Evolutionary conservation across 2,329 filamentous ascomycete species (phyloP).

Genomic region (Clarireedia monteithiana): DNA sequence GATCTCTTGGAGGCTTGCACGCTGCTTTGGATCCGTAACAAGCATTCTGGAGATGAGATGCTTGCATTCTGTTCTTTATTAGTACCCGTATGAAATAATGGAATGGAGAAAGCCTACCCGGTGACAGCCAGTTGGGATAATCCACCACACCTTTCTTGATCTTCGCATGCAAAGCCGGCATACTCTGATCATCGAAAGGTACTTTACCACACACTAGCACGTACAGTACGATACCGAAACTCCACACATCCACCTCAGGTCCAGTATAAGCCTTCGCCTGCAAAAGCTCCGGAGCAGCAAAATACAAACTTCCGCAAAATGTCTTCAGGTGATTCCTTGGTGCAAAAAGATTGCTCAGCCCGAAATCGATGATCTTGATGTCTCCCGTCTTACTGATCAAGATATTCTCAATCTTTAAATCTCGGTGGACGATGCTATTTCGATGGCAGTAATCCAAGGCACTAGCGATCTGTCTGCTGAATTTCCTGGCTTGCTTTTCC

Average conservation of each 20-base stretch:
- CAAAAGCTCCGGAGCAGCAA: conserved; percentile 88
- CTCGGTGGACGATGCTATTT: conserved; percentile 95
- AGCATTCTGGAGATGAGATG: conserved; percentile 91
- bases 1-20: conserved; percentile 83
- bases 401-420: conserved; percentile 98
- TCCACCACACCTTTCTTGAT: conserved; percentile 97
- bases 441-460: conserved; percentile 95
- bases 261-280: conserved; percentile 93
- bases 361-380: conserved; percentile 99
- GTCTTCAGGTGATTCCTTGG: conserved; percentile 83
- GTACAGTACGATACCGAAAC: conserved; percentile 96
- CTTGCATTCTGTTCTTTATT: conserved; percentile 65
- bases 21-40: conserved; percentile 82
- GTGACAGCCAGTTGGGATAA: conserved; percentile 87
- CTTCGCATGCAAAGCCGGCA: conserved; percentile 96
- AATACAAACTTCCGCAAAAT: conserved; percentile 96
- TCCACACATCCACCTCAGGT: conserved; percentile 97
- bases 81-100: conserved; percentile 7
- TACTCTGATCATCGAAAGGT: conserved; percentile 97
- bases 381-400: conserved; percentile 98
- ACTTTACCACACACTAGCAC: conserved; percentile 97
- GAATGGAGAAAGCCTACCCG: conserved; percentile 50
- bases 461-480: conserved; percentile 93
- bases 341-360: conserved; percentile 90
- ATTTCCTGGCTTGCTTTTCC: conserved; percentile 97